A percentile compares a stretch with the other conserved stretches of the same genome.
Conservation (phyloP, 2,329 filamentous ascomycete genomes). For the Curvularia eragrostidis region DNA sequence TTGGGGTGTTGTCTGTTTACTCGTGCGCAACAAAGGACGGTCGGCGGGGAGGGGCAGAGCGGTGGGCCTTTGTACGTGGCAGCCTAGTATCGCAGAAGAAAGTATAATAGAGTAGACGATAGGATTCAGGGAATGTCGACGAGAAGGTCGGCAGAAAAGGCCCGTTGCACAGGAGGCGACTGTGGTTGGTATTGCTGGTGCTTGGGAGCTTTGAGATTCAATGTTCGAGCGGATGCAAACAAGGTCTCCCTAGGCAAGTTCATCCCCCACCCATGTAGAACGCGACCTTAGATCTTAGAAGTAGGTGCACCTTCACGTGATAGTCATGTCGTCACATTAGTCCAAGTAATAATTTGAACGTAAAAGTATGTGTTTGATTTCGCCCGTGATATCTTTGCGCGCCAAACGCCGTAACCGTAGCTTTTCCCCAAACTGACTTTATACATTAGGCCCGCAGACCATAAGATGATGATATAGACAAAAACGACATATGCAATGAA, state of each 20-base stretch:
- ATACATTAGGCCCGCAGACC: slow-evolving; percentile 16
- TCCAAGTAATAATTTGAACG: not conserved
- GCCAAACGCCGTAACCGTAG: slow-evolving; percentile 25
- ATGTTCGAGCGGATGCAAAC: slow-evolving; percentile 2
- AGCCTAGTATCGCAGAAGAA: not conserved
- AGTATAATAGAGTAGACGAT: not conserved
- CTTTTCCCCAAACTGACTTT: slow-evolving; percentile 31
- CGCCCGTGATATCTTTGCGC: slow-evolving; percentile 20
- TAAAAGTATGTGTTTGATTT: not conserved
- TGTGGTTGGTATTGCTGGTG: not conserved
- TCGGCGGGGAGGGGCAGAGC: slow-evolving; percentile 13
- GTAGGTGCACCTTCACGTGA: slow-evolving; percentile 1
- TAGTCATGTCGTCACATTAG: not conserved
- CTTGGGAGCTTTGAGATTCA: slow-evolving; percentile 8
- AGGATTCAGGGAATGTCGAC: not conserved
- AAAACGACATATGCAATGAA: slow-evolving; percentile 17
- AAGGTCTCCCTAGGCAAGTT: not conserved
- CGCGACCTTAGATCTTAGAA: not conserved
- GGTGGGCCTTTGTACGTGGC: slow-evolving; percentile 8
- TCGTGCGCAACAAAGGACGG: not conserved
- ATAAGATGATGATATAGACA: slow-evolving; percentile 2
- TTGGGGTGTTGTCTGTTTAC: slow-evolving; percentile 1
- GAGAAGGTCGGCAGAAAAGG: not conserved
- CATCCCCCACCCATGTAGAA: not conserved
- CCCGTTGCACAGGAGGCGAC: not conserved